Conservation (phyloP, 2,329 filamentous ascomycete species). For the Hypoxylon sp. region DNA sequence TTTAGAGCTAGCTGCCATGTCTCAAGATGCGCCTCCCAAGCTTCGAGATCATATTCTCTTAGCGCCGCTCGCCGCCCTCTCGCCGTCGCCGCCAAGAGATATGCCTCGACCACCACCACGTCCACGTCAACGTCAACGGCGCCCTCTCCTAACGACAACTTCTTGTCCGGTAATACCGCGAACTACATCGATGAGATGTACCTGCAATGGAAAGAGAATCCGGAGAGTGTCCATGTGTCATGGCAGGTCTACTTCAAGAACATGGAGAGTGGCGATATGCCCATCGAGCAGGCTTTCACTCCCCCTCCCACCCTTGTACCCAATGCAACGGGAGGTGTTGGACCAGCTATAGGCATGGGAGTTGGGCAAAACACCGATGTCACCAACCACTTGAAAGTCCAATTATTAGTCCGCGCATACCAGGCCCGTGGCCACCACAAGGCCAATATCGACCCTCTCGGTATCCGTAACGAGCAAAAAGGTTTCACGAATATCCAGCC, state of each 20-base stretch:
- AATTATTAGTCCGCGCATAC: constrained; percentile 96
- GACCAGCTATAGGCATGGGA: constrained; percentile 76
- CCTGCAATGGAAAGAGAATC: constrained; percentile 95
- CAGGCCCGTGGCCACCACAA: constrained; percentile 99
- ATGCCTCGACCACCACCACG: constrained; percentile 63
- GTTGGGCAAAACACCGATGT: constrained; percentile 83
- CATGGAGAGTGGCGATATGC: constrained; percentile 98
- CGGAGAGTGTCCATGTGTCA: constrained; percentile 93
- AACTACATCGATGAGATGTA: constrained; percentile 99
- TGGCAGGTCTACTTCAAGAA: constrained; percentile 99
- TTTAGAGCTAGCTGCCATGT: constrained; percentile 66
- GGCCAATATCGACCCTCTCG: constrained; percentile 95
- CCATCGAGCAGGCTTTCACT: constrained; percentile 95
- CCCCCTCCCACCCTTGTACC: constrained; percentile 94
- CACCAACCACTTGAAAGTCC: constrained; percentile 97
- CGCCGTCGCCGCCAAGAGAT: constrained; percentile 65
- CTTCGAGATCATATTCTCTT: constrained; percentile 62
- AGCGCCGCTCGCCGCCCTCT: constrained; percentile 65
- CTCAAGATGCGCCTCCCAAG: constrained; percentile 55
- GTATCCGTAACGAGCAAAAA: constrained; percentile 88
- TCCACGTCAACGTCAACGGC: constrained; percentile 58
- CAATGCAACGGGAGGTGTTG: constrained; percentile 82
- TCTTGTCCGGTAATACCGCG: constrained; percentile 95
- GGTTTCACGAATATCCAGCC: constrained; percentile 89
- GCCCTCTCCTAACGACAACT: constrained; percentile 91